phyloP scores from a whole-genome alignment of 2,329 filamentous ascomycete genomes.

The Lecanoromycetidae sp. region DNA sequence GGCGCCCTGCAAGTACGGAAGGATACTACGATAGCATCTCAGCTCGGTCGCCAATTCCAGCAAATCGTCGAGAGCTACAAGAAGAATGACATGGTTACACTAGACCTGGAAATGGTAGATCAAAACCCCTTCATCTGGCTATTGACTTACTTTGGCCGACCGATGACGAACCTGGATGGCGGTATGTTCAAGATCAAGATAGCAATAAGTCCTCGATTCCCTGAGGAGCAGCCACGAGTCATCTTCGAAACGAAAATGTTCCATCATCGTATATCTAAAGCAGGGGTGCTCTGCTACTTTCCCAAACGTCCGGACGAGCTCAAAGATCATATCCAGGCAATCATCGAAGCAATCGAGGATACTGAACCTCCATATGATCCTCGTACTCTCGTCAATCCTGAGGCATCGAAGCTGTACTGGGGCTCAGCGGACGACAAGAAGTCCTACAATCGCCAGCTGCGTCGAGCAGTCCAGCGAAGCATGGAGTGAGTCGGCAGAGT shows the following conservation, averaged over 20 bases:
- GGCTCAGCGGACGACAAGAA: conserved; percentile 67
- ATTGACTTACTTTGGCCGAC: conserved; percentile 77
- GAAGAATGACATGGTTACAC: conserved; percentile 52
- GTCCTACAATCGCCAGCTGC: conserved; percentile 67
- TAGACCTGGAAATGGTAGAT: conserved; percentile 65
- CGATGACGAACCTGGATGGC: conserved; percentile 87
- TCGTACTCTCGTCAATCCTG: conserved; percentile 70
- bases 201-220: conserved; percentile 71
- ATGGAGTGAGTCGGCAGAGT: conserved; percentile 19
- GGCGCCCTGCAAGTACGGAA: conserved; percentile 51
- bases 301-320: conserved; percentile 62
- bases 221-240: conserved; percentile 75
- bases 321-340: conserved; percentile 68
- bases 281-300: conserved; percentile 75
- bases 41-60: conserved; percentile 71
- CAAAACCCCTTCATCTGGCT: conserved; percentile 83
- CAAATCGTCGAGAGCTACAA: conserved; percentile 69
- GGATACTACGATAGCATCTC: conserved; percentile 66
- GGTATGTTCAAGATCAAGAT: conserved; percentile 76
- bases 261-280: conserved; percentile 71
- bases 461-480: conserved; percentile 54
- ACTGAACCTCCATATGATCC: conserved; percentile 83
- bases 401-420: conserved; percentile 81
- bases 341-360: conserved; percentile 74
- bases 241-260: conserved; percentile 67